A percentile compares a stretch with the other conserved stretches of the same genome.
Conservation (phyloP, 306 rosid genomes). For the Castanopsis chinensis region DNA sequence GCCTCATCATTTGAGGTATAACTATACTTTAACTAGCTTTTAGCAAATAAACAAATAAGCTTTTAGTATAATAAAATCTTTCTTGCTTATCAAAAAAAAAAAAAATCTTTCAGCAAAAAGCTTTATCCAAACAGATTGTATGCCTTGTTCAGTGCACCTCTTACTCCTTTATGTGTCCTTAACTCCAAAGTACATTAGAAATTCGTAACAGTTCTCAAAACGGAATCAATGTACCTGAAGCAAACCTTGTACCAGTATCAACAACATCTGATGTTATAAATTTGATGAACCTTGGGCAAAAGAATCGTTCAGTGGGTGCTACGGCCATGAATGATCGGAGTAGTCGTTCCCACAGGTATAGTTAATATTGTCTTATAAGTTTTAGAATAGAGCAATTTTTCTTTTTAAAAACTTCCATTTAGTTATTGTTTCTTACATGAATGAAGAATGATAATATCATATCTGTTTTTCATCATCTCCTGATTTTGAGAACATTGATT, state of each 20-base stretch:
- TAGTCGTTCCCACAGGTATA: slow-evolving; percentile 91
- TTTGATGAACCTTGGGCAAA: slow-evolving; percentile 84
- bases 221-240: slow-evolving; percentile 87
- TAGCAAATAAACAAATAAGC: no score
- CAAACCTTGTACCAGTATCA: slow-evolving; percentile 74
- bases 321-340: slow-evolving; percentile 90
- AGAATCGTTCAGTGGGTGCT: slow-evolving; percentile 79
- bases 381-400: neutral
- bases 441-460: neutral
- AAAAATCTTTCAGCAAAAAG: no score
- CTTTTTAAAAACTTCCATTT: neutral
- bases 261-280: slow-evolving; percentile 68
- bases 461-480: neutral
- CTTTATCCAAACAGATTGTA: neutral
- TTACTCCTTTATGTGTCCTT: slow-evolving; percentile 32
- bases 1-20: no score
- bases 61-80: no score
- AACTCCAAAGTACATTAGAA: slow-evolving; percentile 62
- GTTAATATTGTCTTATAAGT: neutral
- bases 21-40: no score
- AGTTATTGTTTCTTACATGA: neutral
- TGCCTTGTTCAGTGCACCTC: slow-evolving; percentile 5
- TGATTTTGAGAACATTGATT: neutral
- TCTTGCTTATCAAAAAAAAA: no score
- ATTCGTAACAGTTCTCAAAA: slow-evolving; percentile 70